Evolutionary conservation across 1,284 basidiomycete species (phyloP), one percentile per base, ranked within the genome.

Genomic region (Austroboletus rostrupii): DNA sequence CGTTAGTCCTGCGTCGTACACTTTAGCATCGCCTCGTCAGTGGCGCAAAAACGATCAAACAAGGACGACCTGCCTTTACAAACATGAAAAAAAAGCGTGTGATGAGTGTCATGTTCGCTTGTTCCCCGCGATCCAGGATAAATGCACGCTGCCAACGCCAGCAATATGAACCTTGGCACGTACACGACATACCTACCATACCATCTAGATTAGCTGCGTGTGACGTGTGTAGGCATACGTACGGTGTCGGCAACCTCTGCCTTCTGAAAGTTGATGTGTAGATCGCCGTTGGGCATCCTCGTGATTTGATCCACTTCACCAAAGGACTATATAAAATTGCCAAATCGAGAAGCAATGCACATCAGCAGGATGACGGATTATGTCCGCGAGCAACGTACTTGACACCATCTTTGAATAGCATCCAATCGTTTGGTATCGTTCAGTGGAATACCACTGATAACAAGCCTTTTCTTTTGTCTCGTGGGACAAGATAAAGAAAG

Each of bases 221-320:
- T 14, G 9, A 17, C 11, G 39, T n/a, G 4, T 9, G 7, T 20
- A 6, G 23, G 38, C 2, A 17, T 28, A 70, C 80, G 38, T 61
- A 88, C 86, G 12, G 84, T 89, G 55, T 89, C 87, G 23, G 87
- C 87, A 16, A 89, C 87, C 52, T 89, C 86, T 45, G 80, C 74
- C 52, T 78, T 79, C 44, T 79, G 75, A 61, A 88, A 89, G 60
- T 83, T 79, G 45, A 89, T 74, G 59, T 86, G 80, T 21, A 89
- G 68, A 65, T 89, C 86, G 38, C 82, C 83, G 56, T 86, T 88
- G 32, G 81, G 81, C 73, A 83, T 78, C 48, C 86, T 74, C 35
- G 73, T 76, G 59, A 89, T 87, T 56, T 81, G 78, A 56, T 76
- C 81, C 11, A 89, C 67, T 65, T 87, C 84, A 28, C 86, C 86